phyloP scores from a whole-genome alignment of 2,329 filamentous ascomycete genomes.

The Lasiodiplodia sp. region DNA sequence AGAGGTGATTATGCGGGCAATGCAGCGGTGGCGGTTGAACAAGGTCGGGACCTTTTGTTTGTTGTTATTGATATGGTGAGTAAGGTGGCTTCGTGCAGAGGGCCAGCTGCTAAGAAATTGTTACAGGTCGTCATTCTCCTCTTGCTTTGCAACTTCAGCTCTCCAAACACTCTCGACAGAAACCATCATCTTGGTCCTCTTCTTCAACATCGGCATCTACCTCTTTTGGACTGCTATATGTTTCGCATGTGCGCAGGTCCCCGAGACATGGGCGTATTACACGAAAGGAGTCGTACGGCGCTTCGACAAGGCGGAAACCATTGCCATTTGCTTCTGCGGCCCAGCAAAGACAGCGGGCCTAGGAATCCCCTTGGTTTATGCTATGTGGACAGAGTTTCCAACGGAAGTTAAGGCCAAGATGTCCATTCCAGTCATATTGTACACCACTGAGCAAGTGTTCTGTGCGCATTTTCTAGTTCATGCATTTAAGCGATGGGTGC shows the following conservation, averaged over 20 bases:
- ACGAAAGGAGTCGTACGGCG: slow-evolving; percentile 14
- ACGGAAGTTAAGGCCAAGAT: slow-evolving; percentile 26
- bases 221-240: slow-evolving; percentile 29
- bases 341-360: slow-evolving; percentile 27
- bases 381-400: slow-evolving; percentile 23
- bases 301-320: slow-evolving; percentile 20
- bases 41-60: slow-evolving; percentile 26
- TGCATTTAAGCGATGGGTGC: slow-evolving; percentile 25
- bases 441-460: slow-evolving; percentile 28
- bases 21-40: slow-evolving; percentile 14
- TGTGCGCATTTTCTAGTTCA: slow-evolving; percentile 28
- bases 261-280: neutral
- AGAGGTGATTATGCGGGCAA: neutral
- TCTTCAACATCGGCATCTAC: slow-evolving; percentile 30
- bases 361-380: slow-evolving; percentile 28
- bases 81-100: neutral
- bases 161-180: slow-evolving; percentile 18
- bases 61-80: slow-evolving; percentile 28
- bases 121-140: slow-evolving; percentile 26
- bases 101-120: neutral
- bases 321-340: slow-evolving; percentile 30
- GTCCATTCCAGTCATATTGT: slow-evolving; percentile 25
- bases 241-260: slow-evolving; percentile 12
- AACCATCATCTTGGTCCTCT: slow-evolving; percentile 24
- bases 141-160: slow-evolving; percentile 26